These are phyloP conservation scores for Ogataea philodendri DNA, from an alignment of 805 yeast species.

Conservation along the genomic window DNA sequence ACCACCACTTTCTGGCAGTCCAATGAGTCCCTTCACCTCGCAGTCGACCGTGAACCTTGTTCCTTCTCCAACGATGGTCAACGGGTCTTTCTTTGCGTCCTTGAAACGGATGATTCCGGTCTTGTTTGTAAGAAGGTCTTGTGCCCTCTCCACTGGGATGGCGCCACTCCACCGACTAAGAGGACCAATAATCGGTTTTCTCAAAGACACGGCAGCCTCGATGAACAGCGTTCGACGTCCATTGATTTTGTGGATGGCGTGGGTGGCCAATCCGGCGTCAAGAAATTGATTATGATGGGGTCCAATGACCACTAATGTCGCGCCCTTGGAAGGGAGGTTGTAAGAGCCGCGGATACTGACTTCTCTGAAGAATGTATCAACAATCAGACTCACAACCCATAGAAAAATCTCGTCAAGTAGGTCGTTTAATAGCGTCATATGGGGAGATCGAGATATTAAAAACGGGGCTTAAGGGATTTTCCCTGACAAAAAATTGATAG, in stretches of 20 bases:
- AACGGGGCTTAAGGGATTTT: conserved; percentile 1
- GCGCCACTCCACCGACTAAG: conserved; percentile 73
- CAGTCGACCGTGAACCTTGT: conserved; percentile 69
- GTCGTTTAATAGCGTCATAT: conserved; percentile 5
- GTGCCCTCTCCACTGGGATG: conserved; percentile 91
- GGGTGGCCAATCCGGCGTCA: conserved; percentile 65
- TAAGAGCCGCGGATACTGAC: conserved; percentile 86
- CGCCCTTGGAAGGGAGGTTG: conserved; percentile 64
- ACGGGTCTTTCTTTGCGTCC: conserved; percentile 45
- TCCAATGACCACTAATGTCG: conserved; percentile 90
- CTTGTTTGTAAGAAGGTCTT: conserved; percentile 67
- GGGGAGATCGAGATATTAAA: background rate
- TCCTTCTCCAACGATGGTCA: conserved; percentile 60
- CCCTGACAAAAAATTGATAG: conserved; percentile 1
- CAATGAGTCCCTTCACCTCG: conserved; percentile 63
- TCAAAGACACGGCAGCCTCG: conserved; percentile 79
- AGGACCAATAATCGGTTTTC: conserved; percentile 65
- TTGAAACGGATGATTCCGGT: conserved; percentile 57
- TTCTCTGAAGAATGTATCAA: conserved; percentile 76
- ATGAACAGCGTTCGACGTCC: conserved; percentile 73
- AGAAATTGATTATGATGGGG: conserved; percentile 95
- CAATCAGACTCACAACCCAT: conserved; percentile 30
- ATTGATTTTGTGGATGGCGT: conserved; percentile 64
- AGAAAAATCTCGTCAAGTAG: conserved; percentile 28
- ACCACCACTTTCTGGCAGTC: conserved; percentile 76